phyloP scores from a whole-genome alignment of 257 asterid genomes.

The Nicotiana otophora region DNA sequence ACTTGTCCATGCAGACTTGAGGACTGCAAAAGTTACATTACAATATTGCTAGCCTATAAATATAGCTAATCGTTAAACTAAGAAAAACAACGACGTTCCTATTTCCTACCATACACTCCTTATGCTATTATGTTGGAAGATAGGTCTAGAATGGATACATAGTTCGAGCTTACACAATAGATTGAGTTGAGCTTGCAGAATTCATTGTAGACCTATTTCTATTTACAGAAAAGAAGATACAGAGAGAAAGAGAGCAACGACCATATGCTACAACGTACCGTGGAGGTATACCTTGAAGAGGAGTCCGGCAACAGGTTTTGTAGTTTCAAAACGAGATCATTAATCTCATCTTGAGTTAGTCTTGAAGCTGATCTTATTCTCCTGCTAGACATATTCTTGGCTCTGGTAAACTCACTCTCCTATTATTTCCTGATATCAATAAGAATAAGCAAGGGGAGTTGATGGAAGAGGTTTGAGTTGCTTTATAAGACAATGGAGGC shows the following conservation, averaged over 20 bases:
- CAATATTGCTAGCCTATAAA: too few species aligned
- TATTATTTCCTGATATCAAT: not conserved
- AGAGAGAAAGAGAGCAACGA: not conserved
- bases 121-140: too few species aligned
- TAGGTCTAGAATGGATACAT: too few species aligned
- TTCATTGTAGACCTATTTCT: too few species aligned
- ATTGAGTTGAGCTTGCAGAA: too few species aligned
- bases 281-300: slow-evolving; percentile 28
- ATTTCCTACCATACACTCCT: too few species aligned
- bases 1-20: too few species aligned
- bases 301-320: slow-evolving; percentile 50
- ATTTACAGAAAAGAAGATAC: not conserved
- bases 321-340: slow-evolving; percentile 44
- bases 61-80: too few species aligned
- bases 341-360: slow-evolving; percentile 44
- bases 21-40: too few species aligned
- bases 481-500: slow-evolving; percentile 1
- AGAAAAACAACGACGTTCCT: too few species aligned
- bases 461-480: not conserved
- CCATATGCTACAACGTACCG: slow-evolving; percentile 22
- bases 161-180: too few species aligned
- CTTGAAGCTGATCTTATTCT: slow-evolving; percentile 29
- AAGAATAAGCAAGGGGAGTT: slow-evolving; percentile 14
- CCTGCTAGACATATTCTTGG: slow-evolving; percentile 37
- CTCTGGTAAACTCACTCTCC: too few species aligned